Evolutionary conservation across 2,329 filamentous ascomycete species (phyloP), one percentile per base, ranked within the genome.

Genomic region (Hypoxylon sp.): DNA sequence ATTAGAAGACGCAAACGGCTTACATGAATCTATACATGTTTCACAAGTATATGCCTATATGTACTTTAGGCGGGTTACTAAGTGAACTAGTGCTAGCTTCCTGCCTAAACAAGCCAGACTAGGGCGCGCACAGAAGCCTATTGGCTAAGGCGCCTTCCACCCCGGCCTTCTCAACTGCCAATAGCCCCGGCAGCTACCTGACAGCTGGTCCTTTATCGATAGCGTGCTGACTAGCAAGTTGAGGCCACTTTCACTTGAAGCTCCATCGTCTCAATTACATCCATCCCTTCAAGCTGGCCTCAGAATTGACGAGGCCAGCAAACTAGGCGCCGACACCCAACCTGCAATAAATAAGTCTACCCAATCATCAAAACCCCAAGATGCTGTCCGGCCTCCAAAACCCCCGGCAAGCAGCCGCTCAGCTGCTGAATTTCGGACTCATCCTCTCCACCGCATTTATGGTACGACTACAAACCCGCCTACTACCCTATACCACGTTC

Each of bases 381-480:
- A 95, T 95, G 92, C 77, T 95, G 71, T 89, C 90, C 49, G 82
- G 85, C 72, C 85, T 97, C 71, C 83, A 85, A 66, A 94, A 93
- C 81, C 91, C 93, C 72, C 91, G 94, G 81, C 93, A 97, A 80
- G 87, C 92, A 61, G 90, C 94, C 75, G 86, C 89, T 54, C 94
- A 97, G 85, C 81, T 95, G 73, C 89, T 97, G 78, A 97, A 97
- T 83, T 97, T 98, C 80, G 94, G 91, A 63, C 89, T 98, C 71
- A 93, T 97, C 69, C 88, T 97, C 56, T 94, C 92, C 8, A 96
- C 93, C 1, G 94, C 95, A 0, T 97, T 97, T 79, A 97, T 97
- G 94, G 90, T 89, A 75, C 68, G 84, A 68, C 35, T 31, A 11
- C 31, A 33, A 10, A 33, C 31, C 31, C 7, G 11, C 11, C 8